Conservation (phyloP, 306 rosid species). For the Corylus americana region DNA sequence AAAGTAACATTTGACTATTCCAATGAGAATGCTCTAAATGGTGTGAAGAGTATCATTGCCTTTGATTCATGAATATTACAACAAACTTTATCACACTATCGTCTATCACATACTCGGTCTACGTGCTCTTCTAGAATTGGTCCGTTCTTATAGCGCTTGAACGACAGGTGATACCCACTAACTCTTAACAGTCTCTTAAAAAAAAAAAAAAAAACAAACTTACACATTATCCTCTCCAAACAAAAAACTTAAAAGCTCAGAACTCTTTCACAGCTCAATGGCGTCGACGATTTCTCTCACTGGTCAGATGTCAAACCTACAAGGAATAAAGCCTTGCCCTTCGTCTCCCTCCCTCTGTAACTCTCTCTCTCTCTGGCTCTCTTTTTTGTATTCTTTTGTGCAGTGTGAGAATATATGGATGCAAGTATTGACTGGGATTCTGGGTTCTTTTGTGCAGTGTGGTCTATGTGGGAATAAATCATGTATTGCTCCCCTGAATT, state of each 20-base stretch:
- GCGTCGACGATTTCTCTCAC: constrained; percentile 56
- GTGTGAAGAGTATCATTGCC: too few relatives aligned
- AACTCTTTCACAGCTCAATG: constrained; percentile 35
- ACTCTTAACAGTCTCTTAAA: background rate
- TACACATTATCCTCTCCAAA: constrained; percentile 13
- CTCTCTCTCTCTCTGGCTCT: constrained; percentile 27
- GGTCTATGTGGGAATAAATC: background rate
- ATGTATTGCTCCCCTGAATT: background rate
- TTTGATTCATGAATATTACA: too few relatives aligned
- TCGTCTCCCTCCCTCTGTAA: constrained; percentile 41
- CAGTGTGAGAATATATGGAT: constrained; percentile 1
- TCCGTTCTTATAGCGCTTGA: background rate
- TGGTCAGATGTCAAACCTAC: constrained; percentile 44
- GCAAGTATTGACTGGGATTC: background rate
- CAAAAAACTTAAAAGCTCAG: background rate
- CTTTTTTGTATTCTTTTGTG: background rate
- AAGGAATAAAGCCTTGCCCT: constrained; percentile 35
- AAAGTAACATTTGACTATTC: too few relatives aligned
- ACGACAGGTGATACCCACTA: background rate
- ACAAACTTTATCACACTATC: background rate
- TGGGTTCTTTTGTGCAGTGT: background rate
- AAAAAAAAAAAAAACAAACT: background rate
- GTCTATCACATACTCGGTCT: background rate
- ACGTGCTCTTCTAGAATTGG: constrained; percentile 16
- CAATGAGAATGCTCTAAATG: too few relatives aligned